Base-by-base conservation (phyloP, 2,329 filamentous ascomycete genomes). In the Ophiosphaerella herpotricha region DNA sequence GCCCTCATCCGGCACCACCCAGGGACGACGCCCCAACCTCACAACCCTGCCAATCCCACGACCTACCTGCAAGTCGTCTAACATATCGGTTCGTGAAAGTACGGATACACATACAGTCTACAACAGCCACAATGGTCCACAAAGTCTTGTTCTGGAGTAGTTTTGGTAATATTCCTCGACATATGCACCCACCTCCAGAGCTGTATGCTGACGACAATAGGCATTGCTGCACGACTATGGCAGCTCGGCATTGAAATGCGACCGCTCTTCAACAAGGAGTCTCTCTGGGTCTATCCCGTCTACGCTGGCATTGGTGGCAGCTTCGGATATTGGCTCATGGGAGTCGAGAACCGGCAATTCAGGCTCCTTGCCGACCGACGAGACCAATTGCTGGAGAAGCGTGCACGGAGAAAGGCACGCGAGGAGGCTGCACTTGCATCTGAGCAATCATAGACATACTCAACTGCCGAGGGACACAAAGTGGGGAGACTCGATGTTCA, bases 171-270 rank as follows among this genome's bases (percentile, higher is more conserved):
- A 80, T 29, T 53, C 58, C 54, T 56, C 56, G 47, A 55, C 48
- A 46, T 52, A 50, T 46, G 26, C 48, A 46, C 33, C 45, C 38
- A 45, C 46, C 48, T 51, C 48, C 48, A 50, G 46, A 53, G 48
- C 50, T 29, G 32, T 54, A 29, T 55, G 55, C 61, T 70, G 49
- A 70, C 59, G 50, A 44, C 57, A 47, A 34, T 52, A 99, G 94
- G 94, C 81, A 78, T 97, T 68, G 91, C 89, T 72, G 88, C 92
- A 71, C 90, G 93, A 67, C 84, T 94, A 77, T 97, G 92, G 90
- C 94, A 97, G 78, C 87, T 99, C 74, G 94, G 93, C 71, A 94
- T 99, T 74, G 91, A 99, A 80, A 96, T 96, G 91, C 91, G 92
- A 57, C 94, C 93, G 44, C 87, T 97, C 76, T 90, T 97, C 83